Base-by-base conservation (phyloP, 2,329 filamentous ascomycete species). In the Colletotrichum sp. region DNA sequence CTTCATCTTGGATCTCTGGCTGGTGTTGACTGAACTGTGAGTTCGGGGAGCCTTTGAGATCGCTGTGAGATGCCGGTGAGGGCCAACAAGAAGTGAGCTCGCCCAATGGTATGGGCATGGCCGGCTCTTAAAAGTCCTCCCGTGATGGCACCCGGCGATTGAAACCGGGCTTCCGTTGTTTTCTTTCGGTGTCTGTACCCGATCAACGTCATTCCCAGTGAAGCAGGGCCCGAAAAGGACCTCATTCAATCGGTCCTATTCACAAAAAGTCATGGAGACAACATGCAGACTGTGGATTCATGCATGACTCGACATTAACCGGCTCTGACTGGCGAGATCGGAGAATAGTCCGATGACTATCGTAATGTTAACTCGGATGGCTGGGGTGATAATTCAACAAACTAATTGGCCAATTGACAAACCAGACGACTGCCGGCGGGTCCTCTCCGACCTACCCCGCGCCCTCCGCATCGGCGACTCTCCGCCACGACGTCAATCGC, bases 241-340 rank as follows among this genome's bases (percentile, higher is more conserved):
- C 63, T 11, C 27, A 8, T 27, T 39, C 25, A 68, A 73, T 75
- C 57, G 69, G 73, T 30, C 73, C 64, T 68, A 68, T 64, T 72
- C 13, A 32, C 25, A 25, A 48, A 19, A 30, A 3, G 16, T 55
- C 15, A 63, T 57, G 64, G 64, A 22, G 39, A n/a, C 30, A 60
- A 16, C 25, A 28, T 30, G 64, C 57, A 30, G n/a, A 36, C 11
- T 34, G 64, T 60, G 70, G 69, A 28, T 48, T 73, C 27, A 64
- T 75, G 70, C 27, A 64, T 75, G 70, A 73, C 70, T 75, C 57
- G 59, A 68, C 27, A 36, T 65, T 57, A 39, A 32, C 70, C 69
- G 57, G 44, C 9, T 30, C 5, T 28, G 9, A 70, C 19, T 61
- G 44, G 57, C 63, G 59, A 59, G 12, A 68, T 72, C 44, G 64